These are phyloP conservation scores for Aspergillus terreus DNA, from an alignment of 2,329 filamentous ascomycete genomes.

Conservation along the genomic window DNA sequence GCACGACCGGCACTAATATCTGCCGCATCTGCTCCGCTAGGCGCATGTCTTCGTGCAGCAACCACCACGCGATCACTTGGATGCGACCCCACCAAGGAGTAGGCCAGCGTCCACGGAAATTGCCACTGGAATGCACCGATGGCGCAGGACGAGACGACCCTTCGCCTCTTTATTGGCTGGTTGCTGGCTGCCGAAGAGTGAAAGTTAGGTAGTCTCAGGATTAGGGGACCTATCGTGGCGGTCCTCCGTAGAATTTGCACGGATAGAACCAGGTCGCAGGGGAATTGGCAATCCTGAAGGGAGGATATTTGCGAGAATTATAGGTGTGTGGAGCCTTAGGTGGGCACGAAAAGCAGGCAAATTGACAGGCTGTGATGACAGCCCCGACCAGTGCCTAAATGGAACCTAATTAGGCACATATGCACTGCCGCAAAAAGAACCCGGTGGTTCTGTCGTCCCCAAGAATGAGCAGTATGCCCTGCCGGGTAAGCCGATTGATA, in stretches of 20 bases:
- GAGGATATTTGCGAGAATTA: constrained; percentile 6
- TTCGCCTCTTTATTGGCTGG: not conserved
- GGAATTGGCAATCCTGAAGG: constrained; percentile 5
- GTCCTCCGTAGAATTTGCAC: too few relatives aligned
- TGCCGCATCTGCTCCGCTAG: not conserved
- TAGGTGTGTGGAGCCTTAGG: constrained; percentile 4
- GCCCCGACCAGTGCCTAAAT: constrained; percentile 2
- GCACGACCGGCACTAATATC: too few relatives aligned
- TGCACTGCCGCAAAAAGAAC: constrained; percentile 9
- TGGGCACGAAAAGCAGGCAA: not conserved
- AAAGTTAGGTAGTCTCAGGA: too few relatives aligned
- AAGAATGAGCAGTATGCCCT: not conserved
- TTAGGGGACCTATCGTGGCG: too few relatives aligned
- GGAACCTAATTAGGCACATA: constrained; percentile 5
- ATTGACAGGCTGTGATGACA: not conserved
- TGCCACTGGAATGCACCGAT: not conserved
- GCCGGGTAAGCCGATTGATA: not conserved
- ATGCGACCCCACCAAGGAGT: not conserved
- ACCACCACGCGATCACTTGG: not conserved
- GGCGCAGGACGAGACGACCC: not conserved
- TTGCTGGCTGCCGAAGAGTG: too few relatives aligned
- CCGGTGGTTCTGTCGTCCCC: not conserved
- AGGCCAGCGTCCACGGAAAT: not conserved
- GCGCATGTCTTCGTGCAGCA: not conserved
- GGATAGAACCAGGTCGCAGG: not conserved